Conservation (phyloP, 495 filamentous ascomycete species). For the Glonium stellatum region DNA sequence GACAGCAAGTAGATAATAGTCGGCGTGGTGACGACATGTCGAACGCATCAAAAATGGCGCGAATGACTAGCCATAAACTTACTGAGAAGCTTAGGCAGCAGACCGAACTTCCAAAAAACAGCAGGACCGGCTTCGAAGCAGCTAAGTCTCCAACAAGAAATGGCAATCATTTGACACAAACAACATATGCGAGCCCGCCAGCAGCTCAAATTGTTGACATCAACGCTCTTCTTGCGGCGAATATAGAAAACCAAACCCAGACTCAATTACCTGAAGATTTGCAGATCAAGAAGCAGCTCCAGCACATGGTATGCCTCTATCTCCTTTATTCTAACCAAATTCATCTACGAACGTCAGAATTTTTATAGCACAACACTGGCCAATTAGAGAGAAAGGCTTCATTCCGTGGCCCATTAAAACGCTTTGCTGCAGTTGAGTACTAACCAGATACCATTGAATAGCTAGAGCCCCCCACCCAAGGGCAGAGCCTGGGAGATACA, state of each 20-base stretch:
- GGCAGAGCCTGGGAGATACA: background rate
- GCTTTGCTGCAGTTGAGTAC: background rate
- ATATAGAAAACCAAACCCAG: background rate
- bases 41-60: no score
- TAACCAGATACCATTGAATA: background rate
- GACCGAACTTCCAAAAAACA: no score
- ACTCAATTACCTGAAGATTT: slow-evolving; percentile 3
- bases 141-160: background rate
- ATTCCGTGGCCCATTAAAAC: no score
- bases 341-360: background rate
- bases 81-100: no score
- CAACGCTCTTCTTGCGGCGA: background rate
- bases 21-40: no score
- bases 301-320: slow-evolving; percentile 11
- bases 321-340: background rate
- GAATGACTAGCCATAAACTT: no score
- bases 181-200: background rate
- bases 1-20: no score
- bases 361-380: background rate
- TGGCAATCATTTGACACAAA: background rate
- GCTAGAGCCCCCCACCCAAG: slow-evolving; percentile 2
- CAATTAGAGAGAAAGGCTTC: no score
- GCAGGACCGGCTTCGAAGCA: background rate
- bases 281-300: slow-evolving; percentile 4
- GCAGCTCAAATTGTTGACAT: background rate